Conservation (phyloP, 768 basidiomycete species). For the Amanita inopinata region DNA sequence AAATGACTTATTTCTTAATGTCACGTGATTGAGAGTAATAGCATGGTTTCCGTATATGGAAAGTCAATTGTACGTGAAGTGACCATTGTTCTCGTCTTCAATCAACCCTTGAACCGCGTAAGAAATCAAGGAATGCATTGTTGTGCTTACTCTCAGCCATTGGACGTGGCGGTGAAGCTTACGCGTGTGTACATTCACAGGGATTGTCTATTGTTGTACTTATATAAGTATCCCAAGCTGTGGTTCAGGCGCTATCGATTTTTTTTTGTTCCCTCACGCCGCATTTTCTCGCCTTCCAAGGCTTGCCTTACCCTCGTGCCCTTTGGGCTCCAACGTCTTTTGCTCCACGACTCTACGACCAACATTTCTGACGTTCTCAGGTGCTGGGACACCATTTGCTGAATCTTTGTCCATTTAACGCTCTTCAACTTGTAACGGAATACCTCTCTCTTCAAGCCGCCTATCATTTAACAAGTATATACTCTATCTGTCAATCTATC, state of each 20-base stretch:
- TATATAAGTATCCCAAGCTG: background rate
- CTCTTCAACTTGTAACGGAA: conserved; percentile 2
- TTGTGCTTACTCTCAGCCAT: too few species aligned
- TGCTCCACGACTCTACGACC: background rate
- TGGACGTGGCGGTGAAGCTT: background rate
- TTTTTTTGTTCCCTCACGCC: background rate
- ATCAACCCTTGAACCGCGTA: background rate
- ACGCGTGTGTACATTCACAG: too few species aligned
- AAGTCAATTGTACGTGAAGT: background rate
- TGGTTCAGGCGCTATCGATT: background rate
- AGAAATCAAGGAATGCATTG: background rate
- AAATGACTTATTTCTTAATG: too few species aligned
- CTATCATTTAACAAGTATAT: too few species aligned
- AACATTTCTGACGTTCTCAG: background rate
- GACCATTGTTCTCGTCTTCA: background rate
- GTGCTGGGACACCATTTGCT: conserved; percentile 6
- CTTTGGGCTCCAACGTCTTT: background rate
- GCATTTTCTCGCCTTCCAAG: background rate
- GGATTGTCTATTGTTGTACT: conserved; percentile 2
- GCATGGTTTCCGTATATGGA: background rate
- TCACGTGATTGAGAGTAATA: background rate
- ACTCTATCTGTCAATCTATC: background rate
- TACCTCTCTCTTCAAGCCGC: background rate
- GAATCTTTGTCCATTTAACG: background rate
- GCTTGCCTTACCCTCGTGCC: background rate